Percentiles rank a stretch among this genome's conserved stretches.
Evolutionary conservation across 768 basidiomycete species (phyloP).

Genomic region (Ramaria rubella): DNA sequence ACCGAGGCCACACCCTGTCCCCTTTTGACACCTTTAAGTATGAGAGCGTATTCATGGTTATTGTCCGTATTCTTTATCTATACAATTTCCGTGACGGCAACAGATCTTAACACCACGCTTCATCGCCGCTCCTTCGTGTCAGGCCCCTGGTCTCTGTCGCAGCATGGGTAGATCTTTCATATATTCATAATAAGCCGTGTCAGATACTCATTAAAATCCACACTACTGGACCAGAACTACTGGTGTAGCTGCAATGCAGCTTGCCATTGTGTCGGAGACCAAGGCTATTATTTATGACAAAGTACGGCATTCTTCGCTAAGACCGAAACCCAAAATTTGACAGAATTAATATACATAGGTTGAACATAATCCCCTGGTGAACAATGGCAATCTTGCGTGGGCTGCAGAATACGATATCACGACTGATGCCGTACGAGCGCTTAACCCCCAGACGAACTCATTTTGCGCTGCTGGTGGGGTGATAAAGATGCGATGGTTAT

Average conservation of each 20-base stretch:
- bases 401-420: conserved; percentile 3
- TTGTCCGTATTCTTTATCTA: background rate
- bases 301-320: background rate
- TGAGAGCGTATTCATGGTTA: too few relatives aligned
- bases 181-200: background rate
- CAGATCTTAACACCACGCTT: background rate
- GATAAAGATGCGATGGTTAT: background rate
- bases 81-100: background rate
- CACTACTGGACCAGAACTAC: background rate
- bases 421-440: background rate
- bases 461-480: conserved; percentile 5
- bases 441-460: conserved; percentile 1
- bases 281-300: conserved; percentile 5
- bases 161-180: conserved; percentile 1
- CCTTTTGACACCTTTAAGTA: too few relatives aligned
- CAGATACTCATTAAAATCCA: background rate
- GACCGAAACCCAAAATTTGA: background rate
- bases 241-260: background rate
- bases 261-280: conserved; percentile 5
- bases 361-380: conserved; percentile 4
- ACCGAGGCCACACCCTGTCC: too few relatives aligned
- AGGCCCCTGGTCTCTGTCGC: conserved; percentile 9
- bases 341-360: background rate
- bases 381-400: background rate
- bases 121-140: conserved; percentile 1